Percentiles rank a stretch among this genome's conserved stretches.
These are phyloP conservation scores for Aspergillus heteromorphus DNA, from an alignment of 495 filamentous ascomycete genomes.

Conservation along the genomic window DNA sequence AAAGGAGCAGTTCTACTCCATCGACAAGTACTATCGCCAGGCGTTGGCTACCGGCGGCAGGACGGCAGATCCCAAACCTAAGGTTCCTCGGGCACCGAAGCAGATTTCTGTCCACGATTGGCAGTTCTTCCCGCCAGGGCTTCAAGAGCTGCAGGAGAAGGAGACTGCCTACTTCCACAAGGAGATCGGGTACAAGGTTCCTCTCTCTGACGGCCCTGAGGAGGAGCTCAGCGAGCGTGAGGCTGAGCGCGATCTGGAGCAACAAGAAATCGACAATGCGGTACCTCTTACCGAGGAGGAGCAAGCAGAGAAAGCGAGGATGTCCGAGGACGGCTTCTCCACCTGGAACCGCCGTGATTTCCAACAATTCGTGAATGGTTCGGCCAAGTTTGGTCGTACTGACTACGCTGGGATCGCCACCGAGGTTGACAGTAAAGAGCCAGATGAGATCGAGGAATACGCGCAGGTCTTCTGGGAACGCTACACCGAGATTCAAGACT, in stretches of 20 bases:
- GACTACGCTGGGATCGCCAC: conserved; percentile 78
- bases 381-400: conserved; percentile 81
- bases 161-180: conserved; percentile 96
- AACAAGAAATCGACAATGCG: conserved; percentile 88
- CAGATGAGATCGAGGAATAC: conserved; percentile 80
- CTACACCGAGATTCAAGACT: conserved; percentile 82
- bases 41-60: conserved; percentile 81
- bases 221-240: conserved; percentile 78
- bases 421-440: conserved; percentile 86
- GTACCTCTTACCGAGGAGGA: conserved; percentile 86
- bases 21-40: conserved; percentile 97
- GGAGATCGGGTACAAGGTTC: conserved; percentile 89
- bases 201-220: conserved; percentile 76
- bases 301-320: conserved; percentile 68
- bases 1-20: conserved; percentile 96
- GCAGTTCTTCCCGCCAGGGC: conserved; percentile 83
- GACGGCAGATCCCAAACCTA: conserved; percentile 83
- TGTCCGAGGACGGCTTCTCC: conserved; percentile 81
- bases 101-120: conserved; percentile 91
- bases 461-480: conserved; percentile 93
- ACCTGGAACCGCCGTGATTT: conserved; percentile 97
- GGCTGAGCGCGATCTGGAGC: conserved; percentile 81
- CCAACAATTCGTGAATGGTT: conserved; percentile 94
- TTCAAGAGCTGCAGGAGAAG: conserved; percentile 87
- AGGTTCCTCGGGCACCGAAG: conserved; percentile 92